Conservation (phyloP, 2,329 filamentous ascomycete genomes). For the Verticillium klebahnii region DNA sequence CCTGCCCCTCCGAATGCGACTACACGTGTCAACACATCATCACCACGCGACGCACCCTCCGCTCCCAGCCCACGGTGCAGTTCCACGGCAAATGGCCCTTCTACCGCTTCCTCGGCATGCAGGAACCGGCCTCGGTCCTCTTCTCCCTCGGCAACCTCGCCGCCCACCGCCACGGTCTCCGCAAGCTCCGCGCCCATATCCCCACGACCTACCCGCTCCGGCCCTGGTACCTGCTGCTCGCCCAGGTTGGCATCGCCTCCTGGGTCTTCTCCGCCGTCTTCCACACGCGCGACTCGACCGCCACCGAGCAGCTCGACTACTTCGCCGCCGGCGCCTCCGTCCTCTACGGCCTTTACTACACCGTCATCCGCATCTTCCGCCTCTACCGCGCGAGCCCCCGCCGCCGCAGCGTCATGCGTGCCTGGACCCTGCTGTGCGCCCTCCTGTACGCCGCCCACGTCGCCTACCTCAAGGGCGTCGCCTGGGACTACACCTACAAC, state of each 20-base stretch:
- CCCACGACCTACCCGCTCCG: slow-evolving; percentile 71
- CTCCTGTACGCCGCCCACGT: slow-evolving; percentile 72
- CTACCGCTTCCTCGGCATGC: slow-evolving; percentile 81
- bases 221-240: slow-evolving; percentile 75
- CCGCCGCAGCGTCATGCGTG: slow-evolving; percentile 50
- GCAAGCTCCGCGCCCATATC: slow-evolving; percentile 63
- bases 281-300: slow-evolving; percentile 78
- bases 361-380: slow-evolving; percentile 75
- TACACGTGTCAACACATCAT: slow-evolving; percentile 96
- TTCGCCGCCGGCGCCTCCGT: slow-evolving; percentile 88
- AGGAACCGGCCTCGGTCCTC: slow-evolving; percentile 89
- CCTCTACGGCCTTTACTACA: slow-evolving; percentile 86
- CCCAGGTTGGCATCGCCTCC: slow-evolving; percentile 73
- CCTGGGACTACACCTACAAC: slow-evolving; percentile 96
- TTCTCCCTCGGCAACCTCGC: slow-evolving; percentile 90
- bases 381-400: slow-evolving; percentile 57
- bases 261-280: slow-evolving; percentile 92
- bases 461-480: slow-evolving; percentile 76
- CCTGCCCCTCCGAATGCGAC: slow-evolving; percentile 91
- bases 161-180: slow-evolving; percentile 76
- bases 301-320: slow-evolving; percentile 95
- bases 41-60: slow-evolving; percentile 64
- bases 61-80: slow-evolving; percentile 70
- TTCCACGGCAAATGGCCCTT: slow-evolving; percentile 99
- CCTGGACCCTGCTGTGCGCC: slow-evolving; percentile 73